Percentiles rank a stretch among this genome's conserved stretches.
Evolutionary conservation across 1,284 basidiomycete species (phyloP).

Genomic region (Puccinia polysora): DNA sequence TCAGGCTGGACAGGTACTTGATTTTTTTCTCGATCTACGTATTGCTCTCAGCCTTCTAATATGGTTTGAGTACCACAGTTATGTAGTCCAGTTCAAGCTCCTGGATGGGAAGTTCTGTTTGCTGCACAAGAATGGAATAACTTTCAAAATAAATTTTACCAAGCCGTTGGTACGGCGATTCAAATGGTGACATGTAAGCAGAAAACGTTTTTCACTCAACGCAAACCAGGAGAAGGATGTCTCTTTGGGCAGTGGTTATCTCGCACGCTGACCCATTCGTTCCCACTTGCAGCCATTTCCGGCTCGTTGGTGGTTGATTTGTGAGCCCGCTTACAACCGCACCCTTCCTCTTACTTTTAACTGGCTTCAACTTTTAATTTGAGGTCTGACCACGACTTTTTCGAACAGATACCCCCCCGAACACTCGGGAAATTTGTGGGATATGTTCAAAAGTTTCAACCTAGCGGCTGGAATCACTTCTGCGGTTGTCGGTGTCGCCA

Average conservation of each 20-base stretch:
- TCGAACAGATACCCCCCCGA: conserved; percentile 23
- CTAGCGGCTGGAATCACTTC: conserved; percentile 10
- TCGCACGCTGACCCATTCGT: neutral
- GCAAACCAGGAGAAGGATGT: too few relatives aligned
- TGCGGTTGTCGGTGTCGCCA: neutral
- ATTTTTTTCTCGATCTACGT: neutral
- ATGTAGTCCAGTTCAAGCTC: conserved; percentile 27
- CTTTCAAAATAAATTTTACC: conserved; percentile 31
- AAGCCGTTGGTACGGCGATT: conserved; percentile 29
- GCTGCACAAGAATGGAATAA: conserved; percentile 40
- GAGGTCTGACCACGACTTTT: too few relatives aligned
- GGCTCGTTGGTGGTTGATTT: conserved; percentile 27
- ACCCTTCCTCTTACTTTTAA: too few relatives aligned
- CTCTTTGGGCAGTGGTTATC: too few relatives aligned
- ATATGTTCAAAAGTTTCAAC: conserved; percentile 19
- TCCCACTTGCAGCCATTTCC: conserved; percentile 19
- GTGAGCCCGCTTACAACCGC: neutral
- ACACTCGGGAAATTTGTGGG: conserved; percentile 20
- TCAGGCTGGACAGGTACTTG: conserved; percentile 22
- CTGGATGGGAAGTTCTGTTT: conserved; percentile 28
- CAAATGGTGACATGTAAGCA: conserved; percentile 34
- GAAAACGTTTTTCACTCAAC: neutral
- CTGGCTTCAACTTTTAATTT: too few relatives aligned
- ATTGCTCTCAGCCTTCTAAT: neutral
- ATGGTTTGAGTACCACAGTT: neutral